phyloP scores from a whole-genome alignment of 108 stramenopile genomes.

The Cyclotella kingstonii region DNA sequence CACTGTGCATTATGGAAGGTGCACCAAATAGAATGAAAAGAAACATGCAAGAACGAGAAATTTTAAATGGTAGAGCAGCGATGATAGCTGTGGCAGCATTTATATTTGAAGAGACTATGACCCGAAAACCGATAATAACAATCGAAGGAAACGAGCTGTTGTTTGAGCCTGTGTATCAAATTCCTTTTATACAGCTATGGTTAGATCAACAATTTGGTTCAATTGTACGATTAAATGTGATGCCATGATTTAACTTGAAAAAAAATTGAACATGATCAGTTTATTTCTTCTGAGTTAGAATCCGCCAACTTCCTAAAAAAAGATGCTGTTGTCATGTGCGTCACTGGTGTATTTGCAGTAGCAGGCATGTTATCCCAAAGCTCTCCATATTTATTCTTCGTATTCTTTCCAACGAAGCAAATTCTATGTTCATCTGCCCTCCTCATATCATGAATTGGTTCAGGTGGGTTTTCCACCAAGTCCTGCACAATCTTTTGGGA shows the following conservation, averaged over 20 bases:
- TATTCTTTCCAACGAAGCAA: slow-evolving; percentile 71
- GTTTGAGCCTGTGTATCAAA: slow-evolving; percentile 73
- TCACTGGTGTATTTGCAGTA: slow-evolving; percentile 36
- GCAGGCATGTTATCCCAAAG: slow-evolving; percentile 81
- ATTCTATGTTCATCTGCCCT: slow-evolving; percentile 79
- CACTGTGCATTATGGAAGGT: slow-evolving; percentile 74
- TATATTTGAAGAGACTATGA: slow-evolving; percentile 79
- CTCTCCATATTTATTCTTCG: slow-evolving; percentile 54
- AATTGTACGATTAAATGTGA: slow-evolving; percentile 1
- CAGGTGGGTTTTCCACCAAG: slow-evolving; percentile 74
- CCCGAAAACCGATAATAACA: slow-evolving; percentile 57
- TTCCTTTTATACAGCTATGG: slow-evolving; percentile 75
- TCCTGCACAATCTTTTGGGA: slow-evolving; percentile 55
- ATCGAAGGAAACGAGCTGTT: slow-evolving; percentile 70
- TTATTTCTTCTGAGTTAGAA: slow-evolving; percentile 1
- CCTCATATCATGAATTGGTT: slow-evolving; percentile 77
- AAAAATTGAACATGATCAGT: background rate
- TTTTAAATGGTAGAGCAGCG: slow-evolving; percentile 90
- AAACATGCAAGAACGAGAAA: slow-evolving; percentile 88
- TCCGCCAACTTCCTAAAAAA: slow-evolving; percentile 36
- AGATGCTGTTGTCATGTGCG: slow-evolving; percentile 15
- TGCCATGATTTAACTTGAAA: background rate
- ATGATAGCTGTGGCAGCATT: slow-evolving; percentile 90
- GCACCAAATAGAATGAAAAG: slow-evolving; percentile 77
- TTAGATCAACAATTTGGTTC: slow-evolving; percentile 58